Base-by-base conservation (phyloP, 345 rosid genomes). In the Sonneratia alba region DNA sequence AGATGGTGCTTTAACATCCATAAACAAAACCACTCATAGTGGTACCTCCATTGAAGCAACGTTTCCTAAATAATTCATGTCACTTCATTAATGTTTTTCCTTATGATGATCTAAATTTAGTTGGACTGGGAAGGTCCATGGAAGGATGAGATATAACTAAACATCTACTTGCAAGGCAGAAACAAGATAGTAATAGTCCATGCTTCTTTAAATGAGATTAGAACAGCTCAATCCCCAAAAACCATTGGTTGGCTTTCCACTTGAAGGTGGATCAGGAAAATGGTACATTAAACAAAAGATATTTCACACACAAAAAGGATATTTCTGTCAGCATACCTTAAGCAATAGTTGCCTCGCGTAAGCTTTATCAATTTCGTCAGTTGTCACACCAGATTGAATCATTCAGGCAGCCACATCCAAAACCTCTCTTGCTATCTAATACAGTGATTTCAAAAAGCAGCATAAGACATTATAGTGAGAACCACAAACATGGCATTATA, bases 301-400 rank as follows among this genome's bases (percentile, higher is more conserved):
- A 42, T 22, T 24, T 16, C 10, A 40, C 57, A 37, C 12, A 24
- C 16, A 36, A 14, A 69, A 32, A 34, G 53, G 11, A 43, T 32
- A 34, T 27, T 32, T n/a, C 7, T 21, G 68, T 59, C 51, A 59
- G 71, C 78, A 68, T 79, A 95, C 99, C 99, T 71, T 88, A 89
- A 68, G 91, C 85, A 71, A 92, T 77, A 72, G 99, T 90, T 72
- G 91, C 90, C 77, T 92, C 99, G 55, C 92, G 97, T 76, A 89
- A 70, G 88, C 97, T 49, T 83, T 85, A 85, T 95, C 97, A 80
- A 95, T 89, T 84, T 92, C 97, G 84, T 92, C 99, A 27, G 99
- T 95, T 62, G 96, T 95, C 66, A 95, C 89, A 66, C 97, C 97
- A 56, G 97, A 92, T 73, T 76, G 79, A 82, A 95, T 85, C 40